These are phyloP conservation scores for Sclerotinia sclerotiorum DNA, from an alignment of 2,329 filamentous ascomycete species.

Conservation along the genomic window DNA sequence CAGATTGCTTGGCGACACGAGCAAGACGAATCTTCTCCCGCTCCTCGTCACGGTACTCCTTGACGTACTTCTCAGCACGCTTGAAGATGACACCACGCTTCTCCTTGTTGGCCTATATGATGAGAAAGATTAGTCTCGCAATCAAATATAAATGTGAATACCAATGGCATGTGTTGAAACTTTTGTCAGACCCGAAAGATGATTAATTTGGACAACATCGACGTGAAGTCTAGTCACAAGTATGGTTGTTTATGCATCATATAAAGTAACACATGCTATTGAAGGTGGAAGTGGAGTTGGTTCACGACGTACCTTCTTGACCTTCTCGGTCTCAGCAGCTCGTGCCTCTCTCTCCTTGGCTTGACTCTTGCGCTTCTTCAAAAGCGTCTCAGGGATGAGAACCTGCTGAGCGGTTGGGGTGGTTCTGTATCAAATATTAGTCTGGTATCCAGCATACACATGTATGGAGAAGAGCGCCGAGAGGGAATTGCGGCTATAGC, in stretches of 20 bases:
- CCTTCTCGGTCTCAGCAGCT: constrained; percentile 75
- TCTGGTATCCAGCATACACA: constrained; percentile 66
- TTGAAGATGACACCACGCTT: constrained; percentile 99
- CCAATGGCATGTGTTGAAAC: constrained; percentile 33
- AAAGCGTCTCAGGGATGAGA: constrained; percentile 96
- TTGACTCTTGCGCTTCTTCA: constrained; percentile 99
- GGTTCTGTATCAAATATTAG: constrained; percentile 77
- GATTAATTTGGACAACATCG: constrained; percentile 98
- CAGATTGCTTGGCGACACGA: constrained; percentile 86
- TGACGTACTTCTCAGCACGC: constrained; percentile 99
- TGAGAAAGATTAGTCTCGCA: constrained; percentile 43
- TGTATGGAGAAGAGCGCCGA: constrained; percentile 72
- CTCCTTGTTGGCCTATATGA: constrained; percentile 86
- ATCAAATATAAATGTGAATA: constrained; percentile 26
- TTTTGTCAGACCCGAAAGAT: constrained; percentile 97
- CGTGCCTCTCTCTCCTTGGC: constrained; percentile 97
- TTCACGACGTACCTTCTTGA: constrained; percentile 68
- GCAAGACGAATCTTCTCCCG: constrained; percentile 95
- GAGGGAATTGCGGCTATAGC: constrained; percentile 87
- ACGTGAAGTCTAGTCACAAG: constrained; percentile 82
- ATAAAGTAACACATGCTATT: constrained; percentile 31
- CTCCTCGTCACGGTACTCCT: constrained; percentile 98
- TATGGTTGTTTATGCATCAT: constrained; percentile 84
- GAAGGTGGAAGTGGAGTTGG: neutral
- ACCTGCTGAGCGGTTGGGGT: constrained; percentile 94